phyloP scores from a whole-genome alignment of 345 rosid species.

The Salix purpurea region DNA sequence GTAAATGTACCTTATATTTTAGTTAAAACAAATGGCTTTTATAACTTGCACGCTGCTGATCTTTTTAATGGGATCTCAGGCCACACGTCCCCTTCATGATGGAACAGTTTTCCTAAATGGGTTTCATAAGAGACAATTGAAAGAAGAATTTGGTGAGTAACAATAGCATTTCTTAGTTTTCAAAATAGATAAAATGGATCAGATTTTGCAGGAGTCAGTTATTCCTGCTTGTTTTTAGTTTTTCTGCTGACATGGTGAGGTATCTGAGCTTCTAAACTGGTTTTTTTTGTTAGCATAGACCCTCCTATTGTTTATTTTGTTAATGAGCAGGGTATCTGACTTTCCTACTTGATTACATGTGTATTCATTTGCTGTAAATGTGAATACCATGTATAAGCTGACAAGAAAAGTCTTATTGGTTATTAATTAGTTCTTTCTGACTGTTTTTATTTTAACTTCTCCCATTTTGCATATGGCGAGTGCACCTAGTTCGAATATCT shows the following conservation, averaged over 20 bases:
- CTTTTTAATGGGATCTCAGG: conserved; percentile 44
- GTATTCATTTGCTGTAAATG: not conserved
- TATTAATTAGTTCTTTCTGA: not conserved
- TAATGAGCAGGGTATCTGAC: not conserved
- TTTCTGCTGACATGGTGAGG: not conserved
- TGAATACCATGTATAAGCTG: not conserved
- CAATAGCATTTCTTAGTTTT: not conserved
- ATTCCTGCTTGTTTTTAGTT: not conserved
- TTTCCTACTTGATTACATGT: not conserved
- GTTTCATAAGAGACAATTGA: conserved; percentile 58
- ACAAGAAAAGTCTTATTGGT: not conserved
- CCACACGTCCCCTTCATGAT: conserved; percentile 50
- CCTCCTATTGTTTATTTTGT: not conserved
- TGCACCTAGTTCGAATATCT: not conserved
- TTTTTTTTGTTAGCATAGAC: not conserved
- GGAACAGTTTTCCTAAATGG: conserved; percentile 54
- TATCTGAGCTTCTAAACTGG: not conserved
- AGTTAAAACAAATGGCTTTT: conserved; percentile 9
- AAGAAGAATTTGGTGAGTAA: conserved; percentile 72
- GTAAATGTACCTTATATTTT: not conserved
- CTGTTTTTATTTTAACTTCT: not conserved
- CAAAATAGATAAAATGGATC: not conserved
- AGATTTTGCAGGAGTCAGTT: not conserved
- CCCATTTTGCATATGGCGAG: not conserved
- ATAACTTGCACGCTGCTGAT: conserved; percentile 13